A percentile compares a stretch with the other conserved stretches of the same genome.
These are phyloP conservation scores for Magnusiomyces ingens DNA, from an alignment of 1,139 yeast species.

Conservation along the genomic window DNA sequence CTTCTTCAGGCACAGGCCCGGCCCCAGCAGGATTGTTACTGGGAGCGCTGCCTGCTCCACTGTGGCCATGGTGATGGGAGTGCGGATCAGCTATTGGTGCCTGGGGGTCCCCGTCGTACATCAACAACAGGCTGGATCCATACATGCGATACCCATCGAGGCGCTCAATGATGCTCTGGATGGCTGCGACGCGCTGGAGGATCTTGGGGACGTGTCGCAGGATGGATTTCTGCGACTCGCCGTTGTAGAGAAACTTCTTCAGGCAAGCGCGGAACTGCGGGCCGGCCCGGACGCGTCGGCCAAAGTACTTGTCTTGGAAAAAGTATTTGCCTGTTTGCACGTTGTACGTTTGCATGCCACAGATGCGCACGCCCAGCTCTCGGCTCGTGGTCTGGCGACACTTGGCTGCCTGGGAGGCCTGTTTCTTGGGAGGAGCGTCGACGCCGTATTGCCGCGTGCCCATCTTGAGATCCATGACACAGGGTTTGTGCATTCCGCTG, in stretches of 20 bases:
- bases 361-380: constrained; percentile 79
- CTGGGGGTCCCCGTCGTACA: constrained; percentile 64
- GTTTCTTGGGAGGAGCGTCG: constrained; percentile 70
- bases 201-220: constrained; percentile 63
- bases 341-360: constrained; percentile 92
- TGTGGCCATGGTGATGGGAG: no score
- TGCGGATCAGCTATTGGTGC: no score
- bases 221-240: constrained; percentile 50
- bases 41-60: neutral
- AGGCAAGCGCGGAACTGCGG: constrained; percentile 67
- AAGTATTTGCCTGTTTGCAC: constrained; percentile 42
- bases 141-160: constrained; percentile 82
- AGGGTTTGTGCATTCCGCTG: constrained; percentile 71
- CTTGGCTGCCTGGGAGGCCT: constrained; percentile 71
- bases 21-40: neutral
- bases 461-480: constrained; percentile 94
- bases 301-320: constrained; percentile 85
- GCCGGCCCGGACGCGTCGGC: constrained; percentile 71
- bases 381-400: constrained; percentile 78
- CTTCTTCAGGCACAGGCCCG: neutral
- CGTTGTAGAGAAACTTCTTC: constrained; percentile 75
- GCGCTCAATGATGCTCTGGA: constrained; percentile 47
- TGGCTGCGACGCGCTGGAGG: constrained; percentile 51
- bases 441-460: constrained; percentile 99
- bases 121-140: constrained; percentile 80